Evolutionary conservation across 2,329 filamentous ascomycete species (phyloP), one percentile per base, ranked within the genome.

Genomic region (Ophiocordyceps australis): DNA sequence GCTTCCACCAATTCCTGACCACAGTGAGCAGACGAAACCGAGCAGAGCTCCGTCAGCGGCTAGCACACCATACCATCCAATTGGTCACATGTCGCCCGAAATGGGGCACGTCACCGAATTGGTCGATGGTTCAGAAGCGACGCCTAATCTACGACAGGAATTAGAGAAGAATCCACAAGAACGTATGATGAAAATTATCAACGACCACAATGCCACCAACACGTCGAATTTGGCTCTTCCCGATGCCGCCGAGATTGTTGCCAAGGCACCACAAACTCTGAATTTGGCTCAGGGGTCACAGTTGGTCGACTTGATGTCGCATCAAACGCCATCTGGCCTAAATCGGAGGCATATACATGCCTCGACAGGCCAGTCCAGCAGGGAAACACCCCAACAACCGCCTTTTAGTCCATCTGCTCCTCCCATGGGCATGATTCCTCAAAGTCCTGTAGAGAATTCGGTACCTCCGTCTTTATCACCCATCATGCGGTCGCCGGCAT

Each of bases 111-210:
- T 75, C 9, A 73, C 69, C 15, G 70, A 75, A 42, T 52, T 75
- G 9, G 55, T 64, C 19, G 70, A 75, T 29, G 14, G 22, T n/a
- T 55, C 57, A 4, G 55, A 65, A 14, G 52, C 59, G 3, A 56
- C 62, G 1, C 50, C 62, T 1, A 64, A 50, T 28, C 50, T 71
- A 3, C 59, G 64, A 16, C 57, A 64, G 18, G 65, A 73, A 38
- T 54, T 70, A 5, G 58, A 65, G 41, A 46, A 50, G n/a, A 65
- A 64, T 30, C 64, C 65, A 1, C 65, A 66, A 29, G 65, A 69
- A 38, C 59, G 59, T 26, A 71, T 73, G 59, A 69, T 74, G 62
- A 67, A 62, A 38, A 60, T 75, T 17, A 74, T 74, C 43, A 64
- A 72, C 30, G 65, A 69, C 32, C 65, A 69, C 32, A 74, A 74